Percentiles rank a stretch among this genome's conserved stretches.
Conservation (phyloP, 75 land plant species). For the Cunninghamia lanceolata region DNA sequence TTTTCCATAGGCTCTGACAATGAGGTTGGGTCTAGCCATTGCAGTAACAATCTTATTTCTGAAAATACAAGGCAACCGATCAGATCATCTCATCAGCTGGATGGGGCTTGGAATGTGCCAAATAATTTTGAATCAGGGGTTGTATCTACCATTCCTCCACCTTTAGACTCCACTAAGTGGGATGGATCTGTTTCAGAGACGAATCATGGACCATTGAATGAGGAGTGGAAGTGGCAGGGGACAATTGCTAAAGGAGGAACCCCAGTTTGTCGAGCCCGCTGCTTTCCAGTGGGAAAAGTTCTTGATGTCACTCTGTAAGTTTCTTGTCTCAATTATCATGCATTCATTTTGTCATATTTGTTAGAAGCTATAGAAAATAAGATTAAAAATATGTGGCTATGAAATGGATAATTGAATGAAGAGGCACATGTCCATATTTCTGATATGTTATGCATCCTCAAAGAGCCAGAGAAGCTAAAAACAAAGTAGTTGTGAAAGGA, state of each 20-base stretch:
- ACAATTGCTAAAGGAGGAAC: constrained; percentile 96
- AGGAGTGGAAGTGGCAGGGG: constrained; percentile 88
- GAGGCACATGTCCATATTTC: not conserved
- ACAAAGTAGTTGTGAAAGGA: not conserved
- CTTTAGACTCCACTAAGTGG: constrained; percentile 14
- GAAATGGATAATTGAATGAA: not conserved
- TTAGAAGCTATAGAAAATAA: not conserved
- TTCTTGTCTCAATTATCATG: not conserved
- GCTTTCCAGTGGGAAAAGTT: constrained; percentile 79
- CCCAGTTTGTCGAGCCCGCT: constrained; percentile 86
- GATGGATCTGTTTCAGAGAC: constrained; percentile 32
- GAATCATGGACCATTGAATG: constrained; percentile 19
- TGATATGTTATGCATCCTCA: not conserved
- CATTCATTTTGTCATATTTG: not conserved
- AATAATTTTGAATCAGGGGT: constrained; percentile 30
- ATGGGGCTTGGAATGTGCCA: constrained; percentile 29
- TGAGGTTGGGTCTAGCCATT: constrained; percentile 22
- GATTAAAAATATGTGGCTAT: not conserved
- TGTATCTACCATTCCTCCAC: constrained; percentile 11
- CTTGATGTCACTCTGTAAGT: constrained; percentile 80
- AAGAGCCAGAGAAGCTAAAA: not conserved
- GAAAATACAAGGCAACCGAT: constrained; percentile 9
- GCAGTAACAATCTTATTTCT: constrained; percentile 10
- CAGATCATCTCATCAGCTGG: constrained; percentile 24
- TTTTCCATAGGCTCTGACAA: constrained; percentile 7